Conservation (phyloP, 1,284 basidiomycete genomes). For the Trametes sp. region DNA sequence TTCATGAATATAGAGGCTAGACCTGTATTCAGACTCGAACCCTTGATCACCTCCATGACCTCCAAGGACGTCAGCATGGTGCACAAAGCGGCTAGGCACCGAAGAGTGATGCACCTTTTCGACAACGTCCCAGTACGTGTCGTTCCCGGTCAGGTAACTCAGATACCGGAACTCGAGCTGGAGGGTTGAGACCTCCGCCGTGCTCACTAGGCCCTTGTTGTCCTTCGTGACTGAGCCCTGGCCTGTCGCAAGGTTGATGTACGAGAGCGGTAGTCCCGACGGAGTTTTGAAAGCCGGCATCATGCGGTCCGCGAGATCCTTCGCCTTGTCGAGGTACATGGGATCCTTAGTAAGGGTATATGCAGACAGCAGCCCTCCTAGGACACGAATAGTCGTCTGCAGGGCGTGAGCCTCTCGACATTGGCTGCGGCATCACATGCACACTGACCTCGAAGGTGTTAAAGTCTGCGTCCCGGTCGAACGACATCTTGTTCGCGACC, state of each 20-base stretch:
- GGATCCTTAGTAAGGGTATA: slow-evolving; percentile 75
- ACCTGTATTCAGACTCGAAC: slow-evolving; percentile 70
- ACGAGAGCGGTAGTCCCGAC: slow-evolving; percentile 83
- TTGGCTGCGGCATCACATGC: background rate
- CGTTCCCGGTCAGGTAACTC: slow-evolving; percentile 80
- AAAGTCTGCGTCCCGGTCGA: slow-evolving; percentile 83
- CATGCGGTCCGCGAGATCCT: slow-evolving; percentile 86
- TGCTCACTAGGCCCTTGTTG: slow-evolving; percentile 74
- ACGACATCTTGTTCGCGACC: slow-evolving; percentile 75
- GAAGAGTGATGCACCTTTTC: slow-evolving; percentile 61
- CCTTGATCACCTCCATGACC: slow-evolving; percentile 79
- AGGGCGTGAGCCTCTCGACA: slow-evolving; percentile 5
- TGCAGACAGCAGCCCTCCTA: slow-evolving; percentile 87
- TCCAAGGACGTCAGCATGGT: slow-evolving; percentile 37
- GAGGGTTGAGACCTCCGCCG: slow-evolving; percentile 86
- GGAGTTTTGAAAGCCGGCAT: slow-evolving; percentile 87
- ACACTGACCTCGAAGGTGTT: slow-evolving; percentile 90
- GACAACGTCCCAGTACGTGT: slow-evolving; percentile 82
- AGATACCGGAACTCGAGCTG: slow-evolving; percentile 94
- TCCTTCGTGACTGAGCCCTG: slow-evolving; percentile 72
- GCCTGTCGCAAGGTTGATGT: slow-evolving; percentile 76
- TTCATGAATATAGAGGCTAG: slow-evolving; percentile 88
- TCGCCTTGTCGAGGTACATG: slow-evolving; percentile 78
- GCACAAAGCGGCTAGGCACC: background rate
- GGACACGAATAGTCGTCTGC: slow-evolving; percentile 81